A percentile compares a stretch with the other conserved stretches of the same genome.
These are phyloP conservation scores for Syncephalastrum monosporum DNA, from an alignment of 371 early-diverging fungal species.

Conservation along the genomic window DNA sequence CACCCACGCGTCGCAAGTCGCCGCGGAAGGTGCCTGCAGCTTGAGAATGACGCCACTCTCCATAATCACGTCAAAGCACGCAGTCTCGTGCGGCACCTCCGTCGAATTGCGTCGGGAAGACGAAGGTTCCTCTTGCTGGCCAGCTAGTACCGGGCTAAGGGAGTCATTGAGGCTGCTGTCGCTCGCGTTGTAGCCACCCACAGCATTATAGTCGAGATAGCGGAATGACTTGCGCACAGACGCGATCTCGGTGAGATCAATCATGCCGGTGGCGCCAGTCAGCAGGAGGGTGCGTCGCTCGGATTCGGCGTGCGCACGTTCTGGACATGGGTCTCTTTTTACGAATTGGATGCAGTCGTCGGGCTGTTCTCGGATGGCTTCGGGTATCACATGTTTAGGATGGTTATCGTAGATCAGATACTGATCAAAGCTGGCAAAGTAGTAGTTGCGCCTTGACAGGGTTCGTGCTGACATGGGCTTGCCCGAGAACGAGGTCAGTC, in stretches of 20 bases:
- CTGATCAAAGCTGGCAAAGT: conserved; percentile 57
- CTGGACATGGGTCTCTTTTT: too few species aligned
- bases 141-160: too few species aligned
- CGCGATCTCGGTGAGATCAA: conserved; percentile 53
- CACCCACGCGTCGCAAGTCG: conserved; percentile 55
- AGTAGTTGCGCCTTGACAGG: conserved; percentile 25
- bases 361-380: too few species aligned
- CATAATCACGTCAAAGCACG: conserved; percentile 42
- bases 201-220: not conserved
- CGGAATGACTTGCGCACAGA: conserved; percentile 29
- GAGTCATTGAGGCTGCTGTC: too few species aligned
- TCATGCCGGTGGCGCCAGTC: conserved; percentile 41
- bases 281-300: conserved; percentile 48
- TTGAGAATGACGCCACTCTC: conserved; percentile 34
- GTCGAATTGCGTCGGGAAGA: too few species aligned
- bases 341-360: too few species aligned
- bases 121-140: too few species aligned
- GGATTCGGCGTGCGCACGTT: conserved; percentile 24
- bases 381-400: too few species aligned
- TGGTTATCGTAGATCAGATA: conserved; percentile 36
- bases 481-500: conserved; percentile 48
- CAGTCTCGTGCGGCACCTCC: conserved; percentile 1
- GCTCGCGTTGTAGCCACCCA: too few species aligned
- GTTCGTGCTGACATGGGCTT: conserved; percentile 20
- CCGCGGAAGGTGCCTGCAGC: conserved; percentile 43